These are phyloP conservation scores for Trichaptum fuscoviolaceum DNA, from an alignment of 768 basidiomycete species.

Conservation along the genomic window DNA sequence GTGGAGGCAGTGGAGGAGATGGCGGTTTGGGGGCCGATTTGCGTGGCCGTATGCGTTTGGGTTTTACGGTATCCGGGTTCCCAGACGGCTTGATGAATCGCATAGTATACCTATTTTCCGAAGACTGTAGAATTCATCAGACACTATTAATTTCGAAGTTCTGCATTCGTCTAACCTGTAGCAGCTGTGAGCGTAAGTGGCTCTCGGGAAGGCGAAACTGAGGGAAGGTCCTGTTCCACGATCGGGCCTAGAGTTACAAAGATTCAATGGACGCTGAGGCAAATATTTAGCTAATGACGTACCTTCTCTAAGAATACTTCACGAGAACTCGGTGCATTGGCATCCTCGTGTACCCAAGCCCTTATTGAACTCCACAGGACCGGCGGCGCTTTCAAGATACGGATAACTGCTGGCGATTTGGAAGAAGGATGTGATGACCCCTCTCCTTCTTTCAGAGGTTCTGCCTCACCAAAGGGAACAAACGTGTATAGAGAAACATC, in stretches of 20 bases:
- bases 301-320: neutral
- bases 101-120: neutral
- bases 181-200: conserved; percentile 51
- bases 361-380: conserved; percentile 53
- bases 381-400: conserved; percentile 42
- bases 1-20: neutral
- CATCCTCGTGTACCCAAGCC: conserved; percentile 56
- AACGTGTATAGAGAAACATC: conserved; percentile 39
- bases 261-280: too few species aligned
- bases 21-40: neutral
- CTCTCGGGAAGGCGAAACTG: conserved; percentile 41
- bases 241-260: neutral
- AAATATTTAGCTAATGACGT: neutral
- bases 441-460: neutral
- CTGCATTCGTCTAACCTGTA: conserved; percentile 37
- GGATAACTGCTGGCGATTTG: conserved; percentile 25
- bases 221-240: conserved; percentile 1
- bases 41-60: neutral
- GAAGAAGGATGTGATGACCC: neutral
- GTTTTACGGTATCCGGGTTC: neutral
- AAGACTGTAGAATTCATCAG: neutral
- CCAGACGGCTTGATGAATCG: neutral
- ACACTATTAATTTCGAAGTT: neutral
- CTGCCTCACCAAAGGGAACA: conserved; percentile 36
- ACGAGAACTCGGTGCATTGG: neutral